Base-by-base conservation (phyloP, 495 filamentous ascomycete genomes). In the Mytilinidion resinicola region DNA sequence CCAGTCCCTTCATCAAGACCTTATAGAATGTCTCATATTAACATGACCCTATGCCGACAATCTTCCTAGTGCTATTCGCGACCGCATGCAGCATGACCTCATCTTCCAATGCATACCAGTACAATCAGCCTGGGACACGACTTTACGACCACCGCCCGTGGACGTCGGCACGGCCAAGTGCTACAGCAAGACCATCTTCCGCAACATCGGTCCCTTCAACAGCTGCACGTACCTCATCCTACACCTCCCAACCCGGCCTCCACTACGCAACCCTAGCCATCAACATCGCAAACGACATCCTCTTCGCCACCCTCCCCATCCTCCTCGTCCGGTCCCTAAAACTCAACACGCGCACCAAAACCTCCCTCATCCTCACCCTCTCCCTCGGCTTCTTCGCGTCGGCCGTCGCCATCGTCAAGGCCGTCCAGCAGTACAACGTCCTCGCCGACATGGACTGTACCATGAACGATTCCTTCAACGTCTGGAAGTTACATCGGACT, bases 401-500 rank as follows among this genome's bases (percentile, higher is more conserved):
- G 51, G 65, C 67, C 6, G 67, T 67, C 14, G 67, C 56, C 5
- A 67, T 71, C 39, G 57, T 70, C 30, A 71, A 71, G 43, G 67
- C 69, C 4, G 37, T 62, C 17, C 58, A 62, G 30, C 69, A 71
- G 49, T 64, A 51, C 46, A 60, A 55, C 46, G 64, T 67, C 30
- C 37, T 68, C 47, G 35, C 37, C 0, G 53, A 69, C 38, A 44
- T 36, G 1, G 65, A 71, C 46, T 63, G 58, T 48, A 64, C 52
- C 9, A 60, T 65, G 34, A 42, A 67, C 43, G 58, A 69, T 41
- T 60, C 60, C 35, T 71, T 71, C 63, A 63, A 61, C 39, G 54
- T 69, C 21, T 71, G 67, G 67, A 61, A 61, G n/a, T 51, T 64
- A 61, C 55, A 53, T 71, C 51, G 69, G 69, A 53, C 64, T 71